Percentiles rank a stretch among this genome's conserved stretches.
Evolutionary conservation across 176 grass and related monocot genomes (phyloP).

Genomic region (Carex kokanica): DNA sequence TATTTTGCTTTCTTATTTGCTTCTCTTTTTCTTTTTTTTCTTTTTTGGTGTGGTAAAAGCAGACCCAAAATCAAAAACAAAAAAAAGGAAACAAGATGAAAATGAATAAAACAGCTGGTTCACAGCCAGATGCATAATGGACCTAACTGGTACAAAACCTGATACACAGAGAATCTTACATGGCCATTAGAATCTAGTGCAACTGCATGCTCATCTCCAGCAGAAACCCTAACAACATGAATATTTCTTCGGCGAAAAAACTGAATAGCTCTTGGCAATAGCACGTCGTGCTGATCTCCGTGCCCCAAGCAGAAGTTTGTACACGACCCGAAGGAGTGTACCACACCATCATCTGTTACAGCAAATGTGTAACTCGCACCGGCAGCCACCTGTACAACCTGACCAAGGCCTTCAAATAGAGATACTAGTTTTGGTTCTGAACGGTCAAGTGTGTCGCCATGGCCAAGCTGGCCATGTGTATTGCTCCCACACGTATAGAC

Average conservation of each 20-base stretch:
- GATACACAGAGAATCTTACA: conserved; percentile 40
- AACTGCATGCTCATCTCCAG: conserved; percentile 96
- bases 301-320: conserved; percentile 94
- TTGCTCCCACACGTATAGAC: conserved; percentile 94
- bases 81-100: neutral
- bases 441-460: conserved; percentile 76
- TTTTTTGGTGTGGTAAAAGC: neutral
- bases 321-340: conserved; percentile 93
- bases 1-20: neutral
- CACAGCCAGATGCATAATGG: neutral
- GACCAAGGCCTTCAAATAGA: conserved; percentile 46
- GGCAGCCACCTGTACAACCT: conserved; percentile 83
- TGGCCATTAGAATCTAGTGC: conserved; percentile 83
- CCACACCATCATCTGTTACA: conserved; percentile 76
- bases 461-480: conserved; percentile 93
- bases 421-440: conserved; percentile 60
- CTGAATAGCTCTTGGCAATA: conserved; percentile 78
- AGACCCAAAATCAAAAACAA: neutral
- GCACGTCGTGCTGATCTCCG: conserved; percentile 85
- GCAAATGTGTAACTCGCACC: conserved; percentile 90
- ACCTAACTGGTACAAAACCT: neutral
- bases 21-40: neutral
- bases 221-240: conserved; percentile 90
- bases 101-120: neutral
- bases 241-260: conserved; percentile 79